Conservation (phyloP, 805 yeast genomes). For the Barnettozyma botsteinii region DNA sequence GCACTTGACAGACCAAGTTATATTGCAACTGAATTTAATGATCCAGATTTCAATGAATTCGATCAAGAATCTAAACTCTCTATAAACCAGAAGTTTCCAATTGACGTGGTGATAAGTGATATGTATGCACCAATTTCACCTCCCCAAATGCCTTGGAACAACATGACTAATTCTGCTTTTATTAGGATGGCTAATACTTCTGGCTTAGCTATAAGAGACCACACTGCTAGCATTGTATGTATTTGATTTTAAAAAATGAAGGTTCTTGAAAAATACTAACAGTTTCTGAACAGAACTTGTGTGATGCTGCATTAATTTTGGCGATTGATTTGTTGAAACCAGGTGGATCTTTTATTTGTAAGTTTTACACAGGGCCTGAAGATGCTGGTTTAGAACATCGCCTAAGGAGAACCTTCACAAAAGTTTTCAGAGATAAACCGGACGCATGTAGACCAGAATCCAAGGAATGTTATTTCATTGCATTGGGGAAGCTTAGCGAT, state of each 20-base stretch:
- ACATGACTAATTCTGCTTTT: slow-evolving; percentile 73
- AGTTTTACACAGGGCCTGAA: slow-evolving; percentile 79
- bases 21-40: slow-evolving; percentile 25
- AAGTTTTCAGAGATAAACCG: slow-evolving; percentile 72
- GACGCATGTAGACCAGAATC: slow-evolving; percentile 73
- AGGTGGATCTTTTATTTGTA: slow-evolving; percentile 74
- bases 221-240: slow-evolving; percentile 66
- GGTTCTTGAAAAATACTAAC: slow-evolving; percentile 2
- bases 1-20: slow-evolving; percentile 24
- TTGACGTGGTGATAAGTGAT: slow-evolving; percentile 71
- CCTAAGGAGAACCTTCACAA: slow-evolving; percentile 51
- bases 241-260: not conserved
- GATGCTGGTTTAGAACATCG: slow-evolving; percentile 59
- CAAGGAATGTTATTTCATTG: slow-evolving; percentile 77
- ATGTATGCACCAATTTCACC: slow-evolving; percentile 70
- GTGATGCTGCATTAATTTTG: slow-evolving; percentile 83
- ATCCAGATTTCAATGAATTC: slow-evolving; percentile 8
- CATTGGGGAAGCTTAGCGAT: slow-evolving; percentile 40
- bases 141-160: slow-evolving; percentile 43
- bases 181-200: slow-evolving; percentile 91
- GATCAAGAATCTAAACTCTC: slow-evolving; percentile 9
- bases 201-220: slow-evolving; percentile 79
- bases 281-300: slow-evolving; percentile 48
- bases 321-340: slow-evolving; percentile 65
- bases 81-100: slow-evolving; percentile 28